A percentile compares a stretch with the other conserved stretches of the same genome.
phyloP scores from a whole-genome alignment of 2,329 filamentous ascomycete species.

The Pseudogymnoascus sp. region DNA sequence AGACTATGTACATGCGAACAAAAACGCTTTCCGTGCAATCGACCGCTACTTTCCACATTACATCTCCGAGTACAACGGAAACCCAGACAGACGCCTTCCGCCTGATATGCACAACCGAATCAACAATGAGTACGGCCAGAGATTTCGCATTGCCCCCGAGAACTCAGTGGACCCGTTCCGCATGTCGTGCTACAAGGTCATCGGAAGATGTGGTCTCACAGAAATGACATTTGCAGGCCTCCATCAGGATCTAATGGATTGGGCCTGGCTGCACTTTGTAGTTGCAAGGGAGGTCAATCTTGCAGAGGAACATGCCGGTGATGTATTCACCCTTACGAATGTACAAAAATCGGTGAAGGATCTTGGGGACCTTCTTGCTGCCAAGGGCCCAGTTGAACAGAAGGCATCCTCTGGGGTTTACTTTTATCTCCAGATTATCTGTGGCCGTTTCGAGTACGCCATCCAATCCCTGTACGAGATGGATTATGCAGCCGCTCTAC shows the following conservation, averaged over 20 bases:
- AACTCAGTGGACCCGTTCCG: slow-evolving; percentile 88
- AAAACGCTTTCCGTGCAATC: slow-evolving; percentile 75
- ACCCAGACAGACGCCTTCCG: slow-evolving; percentile 66
- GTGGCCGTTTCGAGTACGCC: slow-evolving; percentile 90
- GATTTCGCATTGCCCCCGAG: slow-evolving; percentile 73
- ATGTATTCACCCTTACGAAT: slow-evolving; percentile 56
- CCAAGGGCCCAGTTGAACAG: slow-evolving; percentile 63
- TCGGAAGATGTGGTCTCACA: slow-evolving; percentile 67
- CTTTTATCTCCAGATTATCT: slow-evolving; percentile 85
- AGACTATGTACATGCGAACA: slow-evolving; percentile 74
- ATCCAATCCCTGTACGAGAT: slow-evolving; percentile 86
- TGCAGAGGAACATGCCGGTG: slow-evolving; percentile 55
- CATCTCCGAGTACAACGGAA: slow-evolving; percentile 73
- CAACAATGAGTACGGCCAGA: slow-evolving; percentile 81
- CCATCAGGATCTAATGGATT: slow-evolving; percentile 59
- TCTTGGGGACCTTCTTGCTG: slow-evolving; percentile 86
- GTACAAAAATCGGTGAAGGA: slow-evolving; percentile 76
- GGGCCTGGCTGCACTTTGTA: slow-evolving; percentile 66
- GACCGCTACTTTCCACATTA: slow-evolving; percentile 87
- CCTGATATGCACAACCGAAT: slow-evolving; percentile 78
- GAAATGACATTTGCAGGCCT: slow-evolving; percentile 57
- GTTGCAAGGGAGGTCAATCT: slow-evolving; percentile 58
- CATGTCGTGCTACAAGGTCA: slow-evolving; percentile 96
- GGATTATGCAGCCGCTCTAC: slow-evolving; percentile 86
- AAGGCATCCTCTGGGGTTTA: slow-evolving; percentile 77